Percentiles rank a stretch among this genome's conserved stretches.
These are phyloP conservation scores for Microbotryum lychnidis-dioicae DNA, from an alignment of 1,284 basidiomycete species.

Conservation along the genomic window DNA sequence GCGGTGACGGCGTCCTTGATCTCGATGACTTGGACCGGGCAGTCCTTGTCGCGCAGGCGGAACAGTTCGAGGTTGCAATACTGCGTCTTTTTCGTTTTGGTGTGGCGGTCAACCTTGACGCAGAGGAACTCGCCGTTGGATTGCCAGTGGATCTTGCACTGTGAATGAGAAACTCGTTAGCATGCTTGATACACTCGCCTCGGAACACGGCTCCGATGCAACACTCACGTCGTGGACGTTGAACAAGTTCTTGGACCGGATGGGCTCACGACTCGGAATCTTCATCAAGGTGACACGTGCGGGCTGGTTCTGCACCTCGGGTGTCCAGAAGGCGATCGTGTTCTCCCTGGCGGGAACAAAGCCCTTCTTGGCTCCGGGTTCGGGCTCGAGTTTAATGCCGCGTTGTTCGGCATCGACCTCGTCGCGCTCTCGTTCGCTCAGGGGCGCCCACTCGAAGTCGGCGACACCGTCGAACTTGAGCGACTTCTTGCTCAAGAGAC, in stretches of 20 bases:
- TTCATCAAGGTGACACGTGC: conserved; percentile 88
- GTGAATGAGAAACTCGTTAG: conserved; percentile 4
- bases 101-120: conserved; percentile 98
- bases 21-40: conserved; percentile 95
- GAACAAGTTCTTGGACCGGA: conserved; percentile 96
- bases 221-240: conserved; percentile 84
- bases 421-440: conserved; percentile 78
- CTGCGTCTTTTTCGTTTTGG: conserved; percentile 97
- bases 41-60: conserved; percentile 94
- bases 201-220: background rate
- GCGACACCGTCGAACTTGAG: conserved; percentile 96
- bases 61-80: conserved; percentile 99
- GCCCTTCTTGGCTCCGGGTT: conserved; percentile 57
- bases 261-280: conserved; percentile 73
- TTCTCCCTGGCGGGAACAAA: conserved; percentile 55
- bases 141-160: conserved; percentile 99
- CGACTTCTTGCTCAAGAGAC: conserved; percentile 91
- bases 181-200: background rate
- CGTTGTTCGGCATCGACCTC: conserved; percentile 91
- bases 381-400: conserved; percentile 97
- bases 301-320: conserved; percentile 90
- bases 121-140: conserved; percentile 98
- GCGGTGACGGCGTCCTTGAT: conserved; percentile 94
- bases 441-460: conserved; percentile 98
- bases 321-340: conserved; percentile 96